Evolutionary conservation across 345 rosid genomes (phyloP).

Genomic region (Psidium guajava): DNA sequence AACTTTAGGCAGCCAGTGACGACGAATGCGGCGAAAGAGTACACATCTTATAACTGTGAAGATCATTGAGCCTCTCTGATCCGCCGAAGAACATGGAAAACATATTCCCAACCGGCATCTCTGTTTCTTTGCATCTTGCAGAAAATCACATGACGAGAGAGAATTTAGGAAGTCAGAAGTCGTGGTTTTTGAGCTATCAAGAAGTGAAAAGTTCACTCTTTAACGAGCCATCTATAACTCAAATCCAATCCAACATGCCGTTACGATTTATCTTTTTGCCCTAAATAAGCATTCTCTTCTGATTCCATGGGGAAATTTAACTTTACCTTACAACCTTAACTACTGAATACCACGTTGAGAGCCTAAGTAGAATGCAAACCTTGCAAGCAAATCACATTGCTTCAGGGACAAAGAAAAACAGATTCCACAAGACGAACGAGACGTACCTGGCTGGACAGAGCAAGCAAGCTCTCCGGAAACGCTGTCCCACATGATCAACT

Average conservation of each 20-base stretch:
- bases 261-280: not conserved
- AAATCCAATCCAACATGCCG: not conserved
- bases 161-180: not conserved
- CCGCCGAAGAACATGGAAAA: not conserved
- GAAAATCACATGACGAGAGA: not conserved
- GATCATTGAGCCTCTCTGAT: not conserved
- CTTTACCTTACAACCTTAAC: not conserved
- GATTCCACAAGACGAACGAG: not conserved
- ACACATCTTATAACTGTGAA: not conserved
- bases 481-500: constrained; percentile 31
- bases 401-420: not conserved
- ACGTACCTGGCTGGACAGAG: not conserved
- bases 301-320: constrained; percentile 30
- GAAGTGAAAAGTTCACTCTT: not conserved
- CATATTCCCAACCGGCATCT: not conserved
- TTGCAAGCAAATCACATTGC: not conserved
- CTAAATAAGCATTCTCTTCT: constrained; percentile 9
- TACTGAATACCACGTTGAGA: not conserved
- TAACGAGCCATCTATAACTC: not conserved
- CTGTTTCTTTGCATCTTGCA: not conserved
- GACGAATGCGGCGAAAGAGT: not conserved
- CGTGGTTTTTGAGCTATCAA: not conserved
- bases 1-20: not conserved
- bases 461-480: constrained; percentile 12
- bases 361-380: not conserved